Evolutionary conservation across 2,329 filamentous ascomycete species (phyloP), one percentile per base, ranked within the genome.

Genomic region (Neopestalotiopsis rosae): DNA sequence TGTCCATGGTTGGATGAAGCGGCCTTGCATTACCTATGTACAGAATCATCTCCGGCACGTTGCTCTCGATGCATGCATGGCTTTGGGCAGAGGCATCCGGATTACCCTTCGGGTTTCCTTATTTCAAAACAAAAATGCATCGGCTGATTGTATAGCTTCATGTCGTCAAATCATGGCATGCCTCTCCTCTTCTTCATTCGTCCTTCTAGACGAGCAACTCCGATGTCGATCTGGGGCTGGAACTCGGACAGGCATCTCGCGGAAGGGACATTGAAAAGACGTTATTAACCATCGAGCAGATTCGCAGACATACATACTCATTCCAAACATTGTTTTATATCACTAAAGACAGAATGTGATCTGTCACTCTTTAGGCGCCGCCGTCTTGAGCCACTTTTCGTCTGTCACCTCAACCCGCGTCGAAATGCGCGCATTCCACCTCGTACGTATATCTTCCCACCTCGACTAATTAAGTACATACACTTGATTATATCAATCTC

Each of bases 1-100:
- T 32, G 24, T 40, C 30, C 13, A 45, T 69, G 64, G 64, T 67
- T 69, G 68, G 68, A 62, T 52, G 63, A 58, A 52, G 28, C 5
- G n/a, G 32, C 17, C 52, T 17, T n/a, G 24, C 63, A 32, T 24
- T 12, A 28, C 45, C 14, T 17, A 61, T 30, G n/a, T 24, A 28
- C 57, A 13, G 14, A 61, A 28, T 28, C 28, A 30, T 24, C 57
- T 12, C 24, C 17, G 24, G 57, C 57, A 59, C 57, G 17, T 30
- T 59, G 57, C 30, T 24, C 30, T 30, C 57, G 57, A 59, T 30
- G 57, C 56, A 20, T 52, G 45, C 45, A 52, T n/a, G 45, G 45
- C 20, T 52, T 52, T 17, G 17, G 20, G 17, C 17, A 20, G 45
- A 52, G 17, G 17, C 17, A 52, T 52, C 45, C 45, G 45, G 45